phyloP scores from a whole-genome alignment of 768 basidiomycete species.

The Sutorius australiensis region DNA sequence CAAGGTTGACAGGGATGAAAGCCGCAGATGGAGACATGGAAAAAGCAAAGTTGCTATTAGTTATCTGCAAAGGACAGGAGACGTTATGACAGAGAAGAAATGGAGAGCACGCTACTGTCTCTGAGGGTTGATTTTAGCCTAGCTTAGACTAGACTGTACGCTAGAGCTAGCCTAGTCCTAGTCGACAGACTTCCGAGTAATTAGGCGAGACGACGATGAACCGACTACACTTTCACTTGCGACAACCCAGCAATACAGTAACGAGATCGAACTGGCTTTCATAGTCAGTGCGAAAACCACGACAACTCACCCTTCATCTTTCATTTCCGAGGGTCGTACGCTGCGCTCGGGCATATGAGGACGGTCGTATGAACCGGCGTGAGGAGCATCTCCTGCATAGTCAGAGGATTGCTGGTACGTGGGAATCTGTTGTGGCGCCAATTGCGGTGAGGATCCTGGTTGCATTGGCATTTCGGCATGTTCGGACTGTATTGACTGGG shows the following conservation, averaged over 20 bases:
- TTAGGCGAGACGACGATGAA: conserved; percentile 39
- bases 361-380: conserved; percentile 41
- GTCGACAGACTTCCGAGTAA: conserved; percentile 54
- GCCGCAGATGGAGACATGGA: conserved; percentile 31
- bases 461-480: conserved; percentile 6
- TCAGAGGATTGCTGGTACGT: conserved; percentile 72
- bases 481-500: conserved; percentile 13
- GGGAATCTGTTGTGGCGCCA: conserved; percentile 65
- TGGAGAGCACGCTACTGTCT: conserved; percentile 72
- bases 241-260: conserved; percentile 26
- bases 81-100: conserved; percentile 55
- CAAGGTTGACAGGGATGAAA: conserved; percentile 24
- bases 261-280: conserved; percentile 4
- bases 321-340: conserved; percentile 86
- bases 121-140: conserved; percentile 59
- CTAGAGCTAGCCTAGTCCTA: conserved; percentile 73
- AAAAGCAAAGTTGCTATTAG: conserved; percentile 69
- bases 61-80: conserved; percentile 65
- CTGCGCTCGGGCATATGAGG: conserved; percentile 53
- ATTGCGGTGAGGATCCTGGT: conserved; percentile 35
- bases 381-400: conserved; percentile 38
- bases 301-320: conserved; percentile 93
- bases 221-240: conserved; percentile 39
- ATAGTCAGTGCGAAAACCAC: conserved; percentile 8
- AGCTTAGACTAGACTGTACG: conserved; percentile 78